Conservation (phyloP, 495 filamentous ascomycete species). For the Aspergillus leporis region DNA sequence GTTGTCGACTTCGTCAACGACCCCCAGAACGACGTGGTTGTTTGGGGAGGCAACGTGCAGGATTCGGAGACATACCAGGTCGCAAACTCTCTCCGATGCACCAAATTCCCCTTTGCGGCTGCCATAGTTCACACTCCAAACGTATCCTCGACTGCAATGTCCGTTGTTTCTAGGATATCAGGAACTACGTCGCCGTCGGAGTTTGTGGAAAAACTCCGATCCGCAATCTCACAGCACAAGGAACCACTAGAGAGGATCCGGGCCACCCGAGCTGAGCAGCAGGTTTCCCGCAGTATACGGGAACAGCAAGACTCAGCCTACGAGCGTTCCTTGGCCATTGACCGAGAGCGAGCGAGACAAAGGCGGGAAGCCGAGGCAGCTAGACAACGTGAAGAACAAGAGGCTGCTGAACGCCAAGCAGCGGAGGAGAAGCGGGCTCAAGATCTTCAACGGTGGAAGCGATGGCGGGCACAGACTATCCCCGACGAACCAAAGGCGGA, state of each 20-base stretch:
- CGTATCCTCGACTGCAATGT: slow-evolving; percentile 82
- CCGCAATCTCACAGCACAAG: slow-evolving; percentile 66
- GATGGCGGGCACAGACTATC: slow-evolving; percentile 73
- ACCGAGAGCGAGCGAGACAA: slow-evolving; percentile 77
- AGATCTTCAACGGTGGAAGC: slow-evolving; percentile 70
- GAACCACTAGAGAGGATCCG: slow-evolving; percentile 68
- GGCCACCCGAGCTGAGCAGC: slow-evolving; percentile 69
- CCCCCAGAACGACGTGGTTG: slow-evolving; percentile 68
- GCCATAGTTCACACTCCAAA: slow-evolving; percentile 81
- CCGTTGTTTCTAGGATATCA: slow-evolving; percentile 70
- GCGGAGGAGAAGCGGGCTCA: slow-evolving; percentile 57
- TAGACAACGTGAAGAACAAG: slow-evolving; percentile 60
- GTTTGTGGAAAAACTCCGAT: slow-evolving; percentile 70
- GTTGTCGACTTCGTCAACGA: slow-evolving; percentile 72
- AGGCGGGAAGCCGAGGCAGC: slow-evolving; percentile 73
- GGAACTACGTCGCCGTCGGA: slow-evolving; percentile 66
- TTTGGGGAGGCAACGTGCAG: slow-evolving; percentile 90
- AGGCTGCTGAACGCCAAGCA: slow-evolving; percentile 62
- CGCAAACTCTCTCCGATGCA: slow-evolving; percentile 74
- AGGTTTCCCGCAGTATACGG: slow-evolving; percentile 72
- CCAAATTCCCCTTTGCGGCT: slow-evolving; percentile 86
- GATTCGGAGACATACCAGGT: slow-evolving; percentile 95
- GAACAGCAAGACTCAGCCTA: slow-evolving; percentile 89
- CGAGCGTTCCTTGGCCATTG: slow-evolving; percentile 82
- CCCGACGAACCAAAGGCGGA: slow-evolving; percentile 64